Conservation (phyloP, 164 flowering plant species). For the Liriodendron chinense region DNA sequence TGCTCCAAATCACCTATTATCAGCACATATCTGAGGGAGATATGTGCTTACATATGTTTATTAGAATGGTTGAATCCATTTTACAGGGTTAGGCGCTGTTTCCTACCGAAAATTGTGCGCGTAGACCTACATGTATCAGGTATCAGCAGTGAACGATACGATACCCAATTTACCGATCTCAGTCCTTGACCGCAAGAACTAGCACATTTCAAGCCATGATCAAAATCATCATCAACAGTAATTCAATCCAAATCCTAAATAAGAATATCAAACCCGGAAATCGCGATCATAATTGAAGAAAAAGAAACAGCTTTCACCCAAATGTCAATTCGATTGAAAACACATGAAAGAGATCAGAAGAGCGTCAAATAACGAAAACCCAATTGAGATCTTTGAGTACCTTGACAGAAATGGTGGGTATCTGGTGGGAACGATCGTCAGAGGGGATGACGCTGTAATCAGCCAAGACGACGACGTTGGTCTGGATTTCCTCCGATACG, state of each 20-base stretch:
- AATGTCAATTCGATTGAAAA: no score
- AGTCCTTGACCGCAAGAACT: not conserved
- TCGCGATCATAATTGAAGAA: not conserved
- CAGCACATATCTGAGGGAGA: no score
- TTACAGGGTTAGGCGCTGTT: no score
- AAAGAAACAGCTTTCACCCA: not conserved
- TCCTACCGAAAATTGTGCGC: no score
- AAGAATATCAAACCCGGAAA: no score
- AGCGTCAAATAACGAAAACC: not conserved
- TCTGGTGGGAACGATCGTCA: constrained; percentile 18
- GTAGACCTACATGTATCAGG: no score
- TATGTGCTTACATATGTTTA: no score
- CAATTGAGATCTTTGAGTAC: constrained; percentile 14
- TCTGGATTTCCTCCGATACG: constrained; percentile 43
- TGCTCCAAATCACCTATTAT: no score
- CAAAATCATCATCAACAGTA: not conserved
- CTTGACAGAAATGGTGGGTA: constrained; percentile 32
- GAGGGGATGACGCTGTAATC: constrained; percentile 35
- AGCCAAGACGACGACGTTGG: constrained; percentile 41
- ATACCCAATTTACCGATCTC: not conserved
- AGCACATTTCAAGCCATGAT: not conserved
- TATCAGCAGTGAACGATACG: no score
- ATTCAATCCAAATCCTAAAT: not conserved
- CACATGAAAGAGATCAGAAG: not conserved
- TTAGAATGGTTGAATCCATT: no score